Base-by-base conservation (phyloP, 352 stramenopile species). In the Pythium myriotylum region DNA sequence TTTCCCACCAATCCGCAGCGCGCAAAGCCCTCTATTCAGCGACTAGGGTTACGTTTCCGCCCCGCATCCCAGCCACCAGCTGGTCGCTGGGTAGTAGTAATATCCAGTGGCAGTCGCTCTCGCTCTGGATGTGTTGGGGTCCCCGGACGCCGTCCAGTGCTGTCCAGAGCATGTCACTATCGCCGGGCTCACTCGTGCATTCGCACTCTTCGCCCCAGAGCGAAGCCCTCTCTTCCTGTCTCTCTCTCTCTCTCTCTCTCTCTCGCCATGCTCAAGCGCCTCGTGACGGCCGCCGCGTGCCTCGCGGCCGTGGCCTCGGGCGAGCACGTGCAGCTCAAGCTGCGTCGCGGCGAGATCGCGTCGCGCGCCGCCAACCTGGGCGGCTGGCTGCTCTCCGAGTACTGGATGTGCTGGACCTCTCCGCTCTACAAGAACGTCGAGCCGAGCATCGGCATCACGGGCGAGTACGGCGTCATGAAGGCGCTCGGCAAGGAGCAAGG, bases 351-450 rank as follows among this genome's bases (percentile, higher is more conserved):
- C 20, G 66, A 80, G 26, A 41, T 82, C 2, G 64, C 66, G 7
- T 72, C 62, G 58, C 77, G 81, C 10, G 88, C 84, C 3, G 80
- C 90, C 27, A 96, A 96, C 67, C 68, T 95, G 27, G 88, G 86
- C 19, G 84, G 86, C 49, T 96, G 88, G 88, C 74, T 95, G 13
- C 61, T 96, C 2, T 57, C 79, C 27, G 89, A 96, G 68, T 70
- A 82, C 60, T 94, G 85, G 72, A 92, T 96, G 73, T 90, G 77
- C 26, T 79, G 72, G 52, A 77, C 80, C 12, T 81, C 81, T 6
- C 83, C 73, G n/a, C 86, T 97, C 52, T 95, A 96, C 79, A 80
- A 77, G 22, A 84, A 84, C 41, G 73, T 88, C 32, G 62, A 67
- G 74, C 64, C n/a, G 75, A 89, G 68, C 40, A 56, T 83, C 17